These are phyloP conservation scores for Begonia masoniana DNA, from an alignment of 306 rosid genomes.

Conservation along the genomic window DNA sequence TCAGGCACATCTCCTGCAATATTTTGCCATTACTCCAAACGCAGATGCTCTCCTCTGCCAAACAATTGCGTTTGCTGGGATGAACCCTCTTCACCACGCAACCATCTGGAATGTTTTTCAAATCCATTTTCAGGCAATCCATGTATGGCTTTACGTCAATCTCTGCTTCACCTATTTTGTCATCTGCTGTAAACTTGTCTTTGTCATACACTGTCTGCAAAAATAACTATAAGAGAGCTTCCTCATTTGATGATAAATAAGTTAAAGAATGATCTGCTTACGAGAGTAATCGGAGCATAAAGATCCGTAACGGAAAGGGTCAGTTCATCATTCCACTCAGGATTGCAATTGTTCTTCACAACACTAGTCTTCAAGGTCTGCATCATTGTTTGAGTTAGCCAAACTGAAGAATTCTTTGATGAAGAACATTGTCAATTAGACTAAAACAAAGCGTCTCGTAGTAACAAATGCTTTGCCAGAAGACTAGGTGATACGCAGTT, in stretches of 20 bases:
- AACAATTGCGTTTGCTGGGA: constrained; percentile 36
- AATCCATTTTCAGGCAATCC: constrained; percentile 27
- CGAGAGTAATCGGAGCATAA: constrained; percentile 36
- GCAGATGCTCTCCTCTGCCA: constrained; percentile 57
- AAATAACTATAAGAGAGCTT: neutral
- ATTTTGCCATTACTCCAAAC: constrained; percentile 41
- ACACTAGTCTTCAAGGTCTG: constrained; percentile 63
- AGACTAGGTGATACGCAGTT: too few species aligned
- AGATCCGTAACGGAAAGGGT: constrained; percentile 41
- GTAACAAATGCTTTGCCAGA: too few species aligned
- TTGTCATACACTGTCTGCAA: constrained; percentile 54
- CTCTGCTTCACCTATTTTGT: constrained; percentile 77
- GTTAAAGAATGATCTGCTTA: constrained; percentile 12
- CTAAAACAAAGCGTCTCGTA: too few species aligned
- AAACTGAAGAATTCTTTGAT: too few species aligned
- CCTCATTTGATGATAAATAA: too few species aligned
- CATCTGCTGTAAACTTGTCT: constrained; percentile 56
- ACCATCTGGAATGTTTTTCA: constrained; percentile 42
- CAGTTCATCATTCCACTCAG: constrained; percentile 74
- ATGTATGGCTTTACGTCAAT: constrained; percentile 58
- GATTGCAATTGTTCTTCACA: constrained; percentile 45
- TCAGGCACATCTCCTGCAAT: constrained; percentile 52
- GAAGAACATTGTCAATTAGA: too few species aligned
- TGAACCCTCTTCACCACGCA: constrained; percentile 43
- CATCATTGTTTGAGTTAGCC: neutral